Evolutionary conservation across 129 eudicot genomes (phyloP), one percentile per base, ranked within the genome.

Genomic region (Gnaphalium uliginosum): DNA sequence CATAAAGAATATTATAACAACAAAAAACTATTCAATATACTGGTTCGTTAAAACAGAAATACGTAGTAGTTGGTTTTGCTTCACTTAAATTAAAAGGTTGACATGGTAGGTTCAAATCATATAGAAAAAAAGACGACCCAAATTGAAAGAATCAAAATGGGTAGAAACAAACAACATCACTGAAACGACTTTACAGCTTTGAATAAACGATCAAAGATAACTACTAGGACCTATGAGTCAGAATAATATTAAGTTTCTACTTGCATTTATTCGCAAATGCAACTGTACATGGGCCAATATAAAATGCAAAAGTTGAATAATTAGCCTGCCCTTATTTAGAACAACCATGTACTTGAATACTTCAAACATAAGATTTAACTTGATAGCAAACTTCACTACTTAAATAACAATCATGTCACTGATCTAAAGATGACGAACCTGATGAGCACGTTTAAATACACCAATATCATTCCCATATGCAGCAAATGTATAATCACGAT

Each of bases 391-490:
- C n/a, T n/a, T n/a, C n/a, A n/a, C n/a, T n/a, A n/a, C n/a, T n/a
- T 46, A 14, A 14, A n/a, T 46, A 46, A 46, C 25, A 73, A 39
- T 37, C 22, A 62, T 74, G 79, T 19, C 5, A 10, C 29, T 2
- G 68, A 71, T 11, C 13, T 6, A 71, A 24, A 71, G 29, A 71
- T 29, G 13, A 68, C 25, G 43, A 83, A 95, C 99, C 99, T 81
- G 96, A 81, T 95, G 97, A 59, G 97, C 96, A 76, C 99, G 99
- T 80, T 89, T 91, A 76, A 87, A 91, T 62, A 95, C 97, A 21
- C 86, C 99, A 84, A 91, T 87, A 37, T 83, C 78, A 68, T 78
- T 87, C 66, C 97, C 99, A 84, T 87, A 95, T 24, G 99, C 99
- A 26, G 96, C 99, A 87, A 95, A 95, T 39, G 97, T 95, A 66